These are phyloP conservation scores for Mrakia frigida DNA, from an alignment of 768 basidiomycete species.

Conservation along the genomic window DNA sequence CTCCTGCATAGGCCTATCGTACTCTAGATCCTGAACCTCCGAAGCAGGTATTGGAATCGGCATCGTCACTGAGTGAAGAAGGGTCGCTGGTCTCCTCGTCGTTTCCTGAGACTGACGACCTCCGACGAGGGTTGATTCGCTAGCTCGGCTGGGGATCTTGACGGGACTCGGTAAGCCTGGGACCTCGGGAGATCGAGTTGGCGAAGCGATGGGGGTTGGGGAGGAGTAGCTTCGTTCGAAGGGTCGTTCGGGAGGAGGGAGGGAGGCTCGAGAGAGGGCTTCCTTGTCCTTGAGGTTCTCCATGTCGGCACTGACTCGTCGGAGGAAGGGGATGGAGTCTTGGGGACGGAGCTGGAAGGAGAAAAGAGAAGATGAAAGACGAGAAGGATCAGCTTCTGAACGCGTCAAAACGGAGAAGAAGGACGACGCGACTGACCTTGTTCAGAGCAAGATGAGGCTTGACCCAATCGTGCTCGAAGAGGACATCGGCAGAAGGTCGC, in stretches of 20 bases:
- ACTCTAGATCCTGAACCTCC: slow-evolving; percentile 48
- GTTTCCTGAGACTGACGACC: slow-evolving; percentile 2
- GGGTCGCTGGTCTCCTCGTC: not conserved
- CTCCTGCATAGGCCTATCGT: slow-evolving; percentile 49
- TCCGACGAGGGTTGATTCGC: slow-evolving; percentile 3
- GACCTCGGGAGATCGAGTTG: not conserved
- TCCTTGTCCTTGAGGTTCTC: slow-evolving; percentile 15
- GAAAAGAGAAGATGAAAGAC: not conserved
- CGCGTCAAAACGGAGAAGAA: not conserved
- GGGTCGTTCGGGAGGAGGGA: not conserved
- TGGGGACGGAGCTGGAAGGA: slow-evolving; percentile 64
- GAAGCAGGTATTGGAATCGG: slow-evolving; percentile 11
- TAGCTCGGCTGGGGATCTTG: not conserved
- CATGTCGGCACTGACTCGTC: slow-evolving; percentile 75
- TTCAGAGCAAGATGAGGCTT: slow-evolving; percentile 70
- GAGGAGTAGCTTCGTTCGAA: slow-evolving; percentile 7
- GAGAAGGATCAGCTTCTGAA: not conserved
- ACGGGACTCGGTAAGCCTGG: not conserved
- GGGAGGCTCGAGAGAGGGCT: not conserved
- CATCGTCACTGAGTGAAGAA: not conserved
- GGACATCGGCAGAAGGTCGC: slow-evolving; percentile 75
- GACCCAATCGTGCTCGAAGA: slow-evolving; percentile 90
- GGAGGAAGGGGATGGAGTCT: slow-evolving; percentile 91
- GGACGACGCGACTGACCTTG: slow-evolving; percentile 53
- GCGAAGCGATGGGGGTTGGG: not conserved